Conservation (phyloP, 1,139 yeast genomes). For the Hanseniaspora gamundiae region DNA sequence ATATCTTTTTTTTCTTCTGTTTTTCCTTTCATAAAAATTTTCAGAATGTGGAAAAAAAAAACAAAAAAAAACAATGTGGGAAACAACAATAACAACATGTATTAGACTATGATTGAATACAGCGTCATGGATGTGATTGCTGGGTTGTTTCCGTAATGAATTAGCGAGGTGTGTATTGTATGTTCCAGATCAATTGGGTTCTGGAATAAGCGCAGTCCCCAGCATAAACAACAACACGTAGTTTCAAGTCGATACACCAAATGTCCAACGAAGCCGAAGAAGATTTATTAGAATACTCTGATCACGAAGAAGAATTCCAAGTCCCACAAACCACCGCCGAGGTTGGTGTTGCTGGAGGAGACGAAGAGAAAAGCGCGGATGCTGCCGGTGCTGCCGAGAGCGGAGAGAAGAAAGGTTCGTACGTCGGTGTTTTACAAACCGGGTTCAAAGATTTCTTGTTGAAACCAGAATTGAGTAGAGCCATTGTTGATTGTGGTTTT, state of each 20-base stretch:
- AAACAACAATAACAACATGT: not conserved
- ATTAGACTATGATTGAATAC: not conserved
- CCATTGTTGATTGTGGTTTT: constrained; percentile 97
- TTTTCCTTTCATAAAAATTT: no score
- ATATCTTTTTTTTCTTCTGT: not conserved
- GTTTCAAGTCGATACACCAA: not conserved
- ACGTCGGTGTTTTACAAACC: constrained; percentile 95
- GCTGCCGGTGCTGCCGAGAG: constrained; percentile 34
- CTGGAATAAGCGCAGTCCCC: no score
- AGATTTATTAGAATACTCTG: constrained; percentile 97
- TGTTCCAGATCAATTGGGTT: no score
- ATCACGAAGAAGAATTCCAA: constrained; percentile 88
- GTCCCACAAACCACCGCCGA: constrained; percentile 42
- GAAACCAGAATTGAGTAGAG: constrained; percentile 93
- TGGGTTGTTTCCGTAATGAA: no score
- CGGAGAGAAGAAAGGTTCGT: constrained; percentile 88
- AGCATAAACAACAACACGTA: not conserved
- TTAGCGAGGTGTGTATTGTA: no score
- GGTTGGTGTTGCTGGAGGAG: constrained; percentile 16
- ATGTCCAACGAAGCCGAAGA: constrained; percentile 69
- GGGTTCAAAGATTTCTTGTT: constrained; percentile 96
- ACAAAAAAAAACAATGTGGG: not conserved
- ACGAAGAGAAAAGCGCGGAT: constrained; percentile 12
- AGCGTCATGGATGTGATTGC: not conserved
- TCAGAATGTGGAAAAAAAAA: not conserved